Conservation (phyloP, 768 basidiomycete genomes). For the Lentinula lateritia region DNA sequence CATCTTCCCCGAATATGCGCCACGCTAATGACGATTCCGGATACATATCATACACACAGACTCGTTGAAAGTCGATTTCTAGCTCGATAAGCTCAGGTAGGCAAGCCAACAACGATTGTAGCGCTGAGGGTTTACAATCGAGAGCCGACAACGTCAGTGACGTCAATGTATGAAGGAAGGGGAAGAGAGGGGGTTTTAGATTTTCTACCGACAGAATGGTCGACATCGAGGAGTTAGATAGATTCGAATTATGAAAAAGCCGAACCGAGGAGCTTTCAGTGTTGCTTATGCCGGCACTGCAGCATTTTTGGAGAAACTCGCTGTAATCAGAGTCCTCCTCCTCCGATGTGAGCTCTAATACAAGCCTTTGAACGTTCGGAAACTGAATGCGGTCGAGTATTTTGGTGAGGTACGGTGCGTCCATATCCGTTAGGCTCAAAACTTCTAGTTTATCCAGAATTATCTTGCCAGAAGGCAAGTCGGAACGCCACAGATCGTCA, state of each 20-base stretch:
- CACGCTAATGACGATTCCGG: neutral
- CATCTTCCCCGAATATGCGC: slow-evolving; percentile 1
- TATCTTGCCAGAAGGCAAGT: neutral
- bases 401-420: neutral
- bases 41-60: neutral
- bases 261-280: slow-evolving; percentile 2
- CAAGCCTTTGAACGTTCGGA: neutral
- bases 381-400: neutral
- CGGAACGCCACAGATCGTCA: slow-evolving; percentile 5
- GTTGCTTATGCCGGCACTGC: slow-evolving; percentile 1
- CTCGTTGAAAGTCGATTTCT: slow-evolving; percentile 2
- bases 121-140: neutral
- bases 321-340: slow-evolving; percentile 5
- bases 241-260: neutral
- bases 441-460: neutral
- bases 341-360: slow-evolving; percentile 2
- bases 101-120: neutral
- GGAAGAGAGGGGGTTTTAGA: neutral
- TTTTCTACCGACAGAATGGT: neutral
- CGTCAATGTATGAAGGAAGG: neutral
- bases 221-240: neutral
- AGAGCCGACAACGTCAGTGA: slow-evolving; percentile 4
- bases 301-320: slow-evolving; percentile 1
- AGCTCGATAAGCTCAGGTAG: neutral
- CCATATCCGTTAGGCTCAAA: slow-evolving; percentile 4